Evolutionary conservation across 352 stramenopile species (phyloP).

Genomic region (Phytophthora parvispora): DNA sequence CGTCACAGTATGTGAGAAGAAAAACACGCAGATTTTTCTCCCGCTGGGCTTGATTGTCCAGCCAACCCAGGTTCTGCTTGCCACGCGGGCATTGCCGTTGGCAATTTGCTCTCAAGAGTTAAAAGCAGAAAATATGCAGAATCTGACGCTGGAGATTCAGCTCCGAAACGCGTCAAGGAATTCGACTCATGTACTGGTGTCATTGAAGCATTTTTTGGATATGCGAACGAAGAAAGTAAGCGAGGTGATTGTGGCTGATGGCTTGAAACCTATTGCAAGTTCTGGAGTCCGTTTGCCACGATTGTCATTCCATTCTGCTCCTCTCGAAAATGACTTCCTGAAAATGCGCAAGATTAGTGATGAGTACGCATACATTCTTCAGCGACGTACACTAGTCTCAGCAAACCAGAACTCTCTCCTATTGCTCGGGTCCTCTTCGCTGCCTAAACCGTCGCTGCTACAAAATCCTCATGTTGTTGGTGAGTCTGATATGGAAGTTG

Average conservation of each 20-base stretch:
- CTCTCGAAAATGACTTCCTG: slow-evolving; percentile 53
- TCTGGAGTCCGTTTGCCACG: slow-evolving; percentile 18
- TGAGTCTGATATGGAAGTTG: slow-evolving; percentile 60
- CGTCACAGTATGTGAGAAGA: slow-evolving; percentile 40
- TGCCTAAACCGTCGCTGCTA: slow-evolving; percentile 60
- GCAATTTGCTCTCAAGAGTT: slow-evolving; percentile 43
- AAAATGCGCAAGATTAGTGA: slow-evolving; percentile 75
- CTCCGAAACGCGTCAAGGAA: slow-evolving; percentile 30
- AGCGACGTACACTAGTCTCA: slow-evolving; percentile 46
- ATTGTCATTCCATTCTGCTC: slow-evolving; percentile 22
- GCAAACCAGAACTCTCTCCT: slow-evolving; percentile 22
- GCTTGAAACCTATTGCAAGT: slow-evolving; percentile 10
- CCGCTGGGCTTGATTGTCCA: slow-evolving; percentile 29
- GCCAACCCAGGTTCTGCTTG: slow-evolving; percentile 22
- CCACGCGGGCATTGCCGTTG: slow-evolving; percentile 25
- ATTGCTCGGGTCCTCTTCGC: slow-evolving; percentile 42
- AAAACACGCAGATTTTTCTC: slow-evolving; percentile 13
- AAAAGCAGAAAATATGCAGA: slow-evolving; percentile 7
- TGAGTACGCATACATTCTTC: slow-evolving; percentile 80
- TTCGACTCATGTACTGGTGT: slow-evolving; percentile 41
- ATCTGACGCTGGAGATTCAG: slow-evolving; percentile 29
- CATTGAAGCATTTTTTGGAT: slow-evolving; percentile 50
- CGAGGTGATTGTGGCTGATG: slow-evolving; percentile 29
- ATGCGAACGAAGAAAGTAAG: slow-evolving; percentile 21
- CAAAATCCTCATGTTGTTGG: slow-evolving; percentile 61